Conservation (phyloP, 1,139 yeast genomes). For the Saccharomycopsis hybrid region DNA sequence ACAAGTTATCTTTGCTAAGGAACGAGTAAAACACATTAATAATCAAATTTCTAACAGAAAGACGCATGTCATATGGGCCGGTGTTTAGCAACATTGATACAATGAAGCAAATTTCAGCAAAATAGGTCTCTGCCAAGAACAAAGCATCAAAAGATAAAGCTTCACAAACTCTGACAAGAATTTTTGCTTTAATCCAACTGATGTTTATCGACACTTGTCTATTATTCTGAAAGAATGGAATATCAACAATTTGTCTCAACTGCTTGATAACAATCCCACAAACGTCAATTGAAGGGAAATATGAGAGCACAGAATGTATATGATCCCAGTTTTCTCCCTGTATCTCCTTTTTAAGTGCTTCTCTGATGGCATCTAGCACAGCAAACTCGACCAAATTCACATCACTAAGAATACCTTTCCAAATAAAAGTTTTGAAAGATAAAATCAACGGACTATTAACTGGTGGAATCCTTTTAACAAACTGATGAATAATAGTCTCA, state of each 20-base stretch:
- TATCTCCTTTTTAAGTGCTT: constrained; percentile 69
- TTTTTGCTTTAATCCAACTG: constrained; percentile 66
- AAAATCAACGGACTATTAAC: constrained; percentile 35
- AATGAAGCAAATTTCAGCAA: constrained; percentile 69
- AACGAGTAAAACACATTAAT: constrained; percentile 71
- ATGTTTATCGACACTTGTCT: constrained; percentile 48
- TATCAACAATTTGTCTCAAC: constrained; percentile 40
- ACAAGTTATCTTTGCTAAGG: constrained; percentile 49
- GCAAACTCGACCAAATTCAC: constrained; percentile 51
- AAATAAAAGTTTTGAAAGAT: constrained; percentile 53
- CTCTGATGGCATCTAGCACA: constrained; percentile 67
- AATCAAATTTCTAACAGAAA: constrained; percentile 56
- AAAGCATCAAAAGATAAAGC: constrained; percentile 70
- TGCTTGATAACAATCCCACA: constrained; percentile 61
- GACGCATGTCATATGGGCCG: constrained; percentile 64
- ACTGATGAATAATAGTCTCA: constrained; percentile 52
- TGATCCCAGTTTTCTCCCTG: constrained; percentile 65
- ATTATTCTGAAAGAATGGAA: constrained; percentile 41
- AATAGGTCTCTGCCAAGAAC: constrained; percentile 54
- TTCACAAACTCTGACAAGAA: constrained; percentile 59
- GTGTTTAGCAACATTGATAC: constrained; percentile 69
- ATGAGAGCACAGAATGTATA: constrained; percentile 53
- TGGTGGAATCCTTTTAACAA: constrained; percentile 51
- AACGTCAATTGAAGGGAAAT: constrained; percentile 64
- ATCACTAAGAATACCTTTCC: constrained; percentile 64